Conservation (phyloP, 768 basidiomycete species). For the Auriscalpium vulgare region DNA sequence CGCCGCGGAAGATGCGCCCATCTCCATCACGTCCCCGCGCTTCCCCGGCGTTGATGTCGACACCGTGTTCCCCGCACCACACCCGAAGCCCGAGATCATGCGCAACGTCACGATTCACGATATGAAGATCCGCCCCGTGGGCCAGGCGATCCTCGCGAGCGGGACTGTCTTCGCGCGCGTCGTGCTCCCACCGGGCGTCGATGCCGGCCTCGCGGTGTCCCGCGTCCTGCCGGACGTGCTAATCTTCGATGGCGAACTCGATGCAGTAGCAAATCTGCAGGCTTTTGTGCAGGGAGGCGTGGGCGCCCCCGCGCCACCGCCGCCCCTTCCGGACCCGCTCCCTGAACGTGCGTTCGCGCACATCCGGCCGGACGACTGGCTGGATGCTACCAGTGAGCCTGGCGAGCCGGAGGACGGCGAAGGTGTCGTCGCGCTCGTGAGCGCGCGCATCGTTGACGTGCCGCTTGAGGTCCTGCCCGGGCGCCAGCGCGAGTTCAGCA, state of each 20-base stretch:
- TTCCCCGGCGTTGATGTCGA: constrained; percentile 38
- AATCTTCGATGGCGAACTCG: constrained; percentile 64
- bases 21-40: constrained; percentile 51
- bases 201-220: constrained; percentile 54
- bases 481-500: constrained; percentile 65
- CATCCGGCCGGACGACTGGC: constrained; percentile 65
- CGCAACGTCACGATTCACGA: constrained; percentile 65
- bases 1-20: constrained; percentile 45
- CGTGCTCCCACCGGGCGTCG: constrained; percentile 62
- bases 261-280: constrained; percentile 3
- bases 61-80: constrained; percentile 57
- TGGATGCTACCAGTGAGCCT: constrained; percentile 35
- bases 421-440: constrained; percentile 49
- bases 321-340: constrained; percentile 54
- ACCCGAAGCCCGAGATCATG: constrained; percentile 56
- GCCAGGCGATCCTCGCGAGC: constrained; percentile 50
- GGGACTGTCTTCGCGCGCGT: constrained; percentile 59
- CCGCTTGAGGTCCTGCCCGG: constrained; percentile 75
- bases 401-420: constrained; percentile 35
- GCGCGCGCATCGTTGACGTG: constrained; percentile 62
- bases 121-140: constrained; percentile 59
- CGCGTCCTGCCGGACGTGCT: constrained; percentile 69
- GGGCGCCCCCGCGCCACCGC: constrained; percentile 31
- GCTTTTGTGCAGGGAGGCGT: not conserved
- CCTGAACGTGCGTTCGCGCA: constrained; percentile 71